Evolutionary conservation across 2,329 filamentous ascomycete genomes (phyloP).

Genomic region (Penicillium sp.): DNA sequence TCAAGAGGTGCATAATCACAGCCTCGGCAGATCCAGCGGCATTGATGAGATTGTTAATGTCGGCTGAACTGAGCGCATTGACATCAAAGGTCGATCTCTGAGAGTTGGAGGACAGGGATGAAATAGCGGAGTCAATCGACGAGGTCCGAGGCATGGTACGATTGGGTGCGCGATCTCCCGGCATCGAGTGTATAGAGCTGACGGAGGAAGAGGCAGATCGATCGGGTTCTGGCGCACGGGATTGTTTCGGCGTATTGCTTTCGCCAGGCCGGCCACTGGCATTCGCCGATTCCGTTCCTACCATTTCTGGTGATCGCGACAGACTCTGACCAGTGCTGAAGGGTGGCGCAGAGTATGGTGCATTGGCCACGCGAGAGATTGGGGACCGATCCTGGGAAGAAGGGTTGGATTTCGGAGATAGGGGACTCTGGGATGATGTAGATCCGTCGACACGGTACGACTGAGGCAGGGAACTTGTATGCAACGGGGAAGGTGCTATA

Average conservation of each 20-base stretch:
- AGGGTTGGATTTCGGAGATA: slow-evolving; percentile 26
- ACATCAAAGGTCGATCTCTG: slow-evolving; percentile 59
- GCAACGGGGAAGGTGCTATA: slow-evolving; percentile 30
- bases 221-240: slow-evolving; percentile 27
- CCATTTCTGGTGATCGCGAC: slow-evolving; percentile 18
- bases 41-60: slow-evolving; percentile 75
- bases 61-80: slow-evolving; percentile 60
- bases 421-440: slow-evolving; percentile 25
- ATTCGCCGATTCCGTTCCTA: slow-evolving; percentile 17
- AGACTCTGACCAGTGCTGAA: slow-evolving; percentile 20
- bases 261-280: slow-evolving; percentile 22
- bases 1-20: slow-evolving; percentile 81
- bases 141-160: slow-evolving; percentile 64
- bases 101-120: slow-evolving; percentile 63
- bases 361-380: slow-evolving; percentile 27
- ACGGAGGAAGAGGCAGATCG: slow-evolving; percentile 32
- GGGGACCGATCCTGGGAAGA: slow-evolving; percentile 24
- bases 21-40: slow-evolving; percentile 86
- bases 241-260: slow-evolving; percentile 25
- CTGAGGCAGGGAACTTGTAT: slow-evolving; percentile 27
- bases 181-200: slow-evolving; percentile 30
- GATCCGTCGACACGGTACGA: slow-evolving; percentile 21
- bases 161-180: slow-evolving; percentile 31
- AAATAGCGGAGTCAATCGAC: slow-evolving; percentile 92
- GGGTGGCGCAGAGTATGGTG: slow-evolving; percentile 29